These are phyloP conservation scores for Marasmius oreades DNA, from an alignment of 1,284 basidiomycete genomes.

Conservation along the genomic window DNA sequence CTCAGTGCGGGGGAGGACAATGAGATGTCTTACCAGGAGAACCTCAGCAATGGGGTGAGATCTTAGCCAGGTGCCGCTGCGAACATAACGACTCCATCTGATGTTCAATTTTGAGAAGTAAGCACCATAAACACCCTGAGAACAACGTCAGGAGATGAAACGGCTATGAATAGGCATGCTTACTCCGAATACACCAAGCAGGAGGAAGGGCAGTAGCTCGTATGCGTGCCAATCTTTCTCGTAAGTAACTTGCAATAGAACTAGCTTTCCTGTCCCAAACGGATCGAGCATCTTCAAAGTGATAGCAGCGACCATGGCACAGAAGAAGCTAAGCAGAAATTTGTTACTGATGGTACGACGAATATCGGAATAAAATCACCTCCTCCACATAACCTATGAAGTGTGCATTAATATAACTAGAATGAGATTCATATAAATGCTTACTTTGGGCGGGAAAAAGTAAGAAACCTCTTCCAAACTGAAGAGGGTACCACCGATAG, in stretches of 20 bases:
- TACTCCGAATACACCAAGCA: slow-evolving; percentile 87
- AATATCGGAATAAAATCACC: slow-evolving; percentile 38
- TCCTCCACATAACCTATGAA: slow-evolving; percentile 79
- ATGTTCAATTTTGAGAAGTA: slow-evolving; percentile 92
- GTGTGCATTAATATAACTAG: neutral
- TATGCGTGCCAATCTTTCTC: slow-evolving; percentile 90
- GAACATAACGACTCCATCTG: slow-evolving; percentile 81
- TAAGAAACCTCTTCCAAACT: slow-evolving; percentile 94
- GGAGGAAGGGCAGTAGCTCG: slow-evolving; percentile 79
- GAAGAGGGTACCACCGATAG: slow-evolving; percentile 91
- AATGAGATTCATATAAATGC: slow-evolving; percentile 9
- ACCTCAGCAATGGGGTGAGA: slow-evolving; percentile 85
- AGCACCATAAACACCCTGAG: slow-evolving; percentile 88
- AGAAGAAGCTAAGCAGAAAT: slow-evolving; percentile 76
- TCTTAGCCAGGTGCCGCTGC: slow-evolving; percentile 79
- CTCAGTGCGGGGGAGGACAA: neutral
- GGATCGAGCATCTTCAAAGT: slow-evolving; percentile 89
- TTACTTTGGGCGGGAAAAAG: slow-evolving; percentile 88
- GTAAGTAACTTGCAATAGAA: slow-evolving; percentile 88
- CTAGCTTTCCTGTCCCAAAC: slow-evolving; percentile 83
- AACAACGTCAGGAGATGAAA: slow-evolving; percentile 9
- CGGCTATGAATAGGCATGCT: slow-evolving; percentile 18
- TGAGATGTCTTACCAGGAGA: slow-evolving; percentile 53
- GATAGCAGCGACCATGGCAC: slow-evolving; percentile 90
- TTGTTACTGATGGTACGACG: neutral